Evolutionary conservation across 495 filamentous ascomycete species (phyloP), one percentile per base, ranked within the genome.

Genomic region (Lasiosphaeriaceae sp.): DNA sequence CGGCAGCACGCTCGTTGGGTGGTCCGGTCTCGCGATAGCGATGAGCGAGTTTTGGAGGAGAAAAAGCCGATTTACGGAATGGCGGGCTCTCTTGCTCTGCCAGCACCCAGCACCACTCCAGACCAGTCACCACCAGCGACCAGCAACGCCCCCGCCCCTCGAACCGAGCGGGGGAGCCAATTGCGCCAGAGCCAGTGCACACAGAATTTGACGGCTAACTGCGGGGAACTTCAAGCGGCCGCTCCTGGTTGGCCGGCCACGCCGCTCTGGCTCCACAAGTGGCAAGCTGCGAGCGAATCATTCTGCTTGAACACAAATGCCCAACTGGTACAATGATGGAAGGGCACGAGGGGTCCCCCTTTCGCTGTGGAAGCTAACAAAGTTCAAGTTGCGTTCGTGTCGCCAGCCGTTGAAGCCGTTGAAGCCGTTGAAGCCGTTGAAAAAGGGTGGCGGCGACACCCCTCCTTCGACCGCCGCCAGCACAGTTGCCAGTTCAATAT

Each of bases 21-120:
- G 67, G 67, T 70, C 67, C 67, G 67, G 67, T 68, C 55, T 70
- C 67, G 67, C 67, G 66, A 63, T 60, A 54, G 57, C 52, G 63
- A 61, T 61, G 66, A 43, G 60, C 47, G 60, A 62, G 56, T 58
- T 59, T 62, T 59, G 58, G 58, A 65, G 60, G 63, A 60, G 60
- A 61, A 66, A 66, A 65, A 63, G 59, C 62, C 65, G 62, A 65
- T 65, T 67, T 67, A 48, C 62, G 62, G 65, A 65, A 65, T 43
- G 39, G 39, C n/a, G 39, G 14, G 14, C 34, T 37, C 34, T 37
- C 14, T 14, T 37, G 34, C 34, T 2, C 34, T 14, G 14, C 9
- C 34, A 14, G 34, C 34, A 37, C 9, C 34, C 34, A 37, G 34
- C 39, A 31, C 26, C 26, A 4, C 26, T 3, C 26, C 26, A 31